These are phyloP conservation scores for Hordeum vulgare DNA, from an alignment of 176 grass and related monocot species.

Conservation along the genomic window MorexV3_pseudomolecules_assembly NC_058523.1:395569343-395569842, in stretches of 20 bases:
- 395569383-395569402: not conserved
- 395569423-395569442: not conserved
- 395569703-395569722: not conserved
- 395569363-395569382: not conserved
- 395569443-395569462: constrained; percentile 11
- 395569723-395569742: constrained; percentile 23
- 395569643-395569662: constrained; percentile 27
- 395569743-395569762: constrained; percentile 46
- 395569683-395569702: constrained; percentile 9
- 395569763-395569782: constrained; percentile 63
- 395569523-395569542: not conserved
- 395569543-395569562: constrained; percentile 3
- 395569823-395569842: constrained; percentile 72
- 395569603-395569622: constrained; percentile 39
- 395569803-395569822: constrained; percentile 79
- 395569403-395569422: not conserved
- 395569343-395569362: not conserved
- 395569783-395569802: constrained; percentile 79
- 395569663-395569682: constrained; percentile 31
- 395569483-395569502: not conserved
- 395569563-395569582: not conserved
- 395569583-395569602: constrained; percentile 20
- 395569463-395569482: not conserved
- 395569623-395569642: constrained; percentile 25
- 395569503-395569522: not conserved